Conservation (phyloP, 257 asterid genomes). For the Rauvolfia tetraphylla region DNA sequence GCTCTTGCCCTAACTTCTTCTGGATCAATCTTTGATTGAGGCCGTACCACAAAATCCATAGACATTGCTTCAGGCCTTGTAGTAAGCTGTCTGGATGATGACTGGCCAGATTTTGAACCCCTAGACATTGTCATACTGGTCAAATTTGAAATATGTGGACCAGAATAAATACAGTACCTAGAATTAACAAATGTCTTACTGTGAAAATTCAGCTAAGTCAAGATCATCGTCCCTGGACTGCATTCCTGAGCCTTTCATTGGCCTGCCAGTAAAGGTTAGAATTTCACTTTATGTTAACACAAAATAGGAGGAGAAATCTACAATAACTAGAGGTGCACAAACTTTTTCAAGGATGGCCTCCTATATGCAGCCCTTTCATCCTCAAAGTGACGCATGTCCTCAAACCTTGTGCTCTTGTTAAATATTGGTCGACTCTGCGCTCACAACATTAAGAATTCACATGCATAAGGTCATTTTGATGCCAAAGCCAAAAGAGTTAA, state of each 20-base stretch:
- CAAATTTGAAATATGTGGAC: conserved; percentile 11
- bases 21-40: conserved; percentile 91
- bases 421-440: conserved; percentile 93
- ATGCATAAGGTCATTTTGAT: background rate
- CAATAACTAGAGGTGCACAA: conserved; percentile 7
- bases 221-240: conserved; percentile 80
- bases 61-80: conserved; percentile 70
- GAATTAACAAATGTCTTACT: conserved; percentile 27
- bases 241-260: conserved; percentile 57
- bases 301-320: too few species aligned
- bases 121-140: conserved; percentile 38
- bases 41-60: conserved; percentile 92
- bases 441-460: conserved; percentile 1
- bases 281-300: background rate
- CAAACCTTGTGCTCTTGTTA: conserved; percentile 93
- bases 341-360: conserved; percentile 69
- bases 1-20: conserved; percentile 80
- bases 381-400: conserved; percentile 84
- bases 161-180: background rate
- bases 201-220: conserved; percentile 57
- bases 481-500: background rate
- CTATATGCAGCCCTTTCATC: conserved; percentile 61
- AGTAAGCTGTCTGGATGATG: conserved; percentile 63
- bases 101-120: conserved; percentile 64
- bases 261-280: conserved; percentile 36